Percentiles rank a stretch among this genome's conserved stretches.
Evolutionary conservation across 345 rosid species (phyloP).

Genomic region (Firmiana major): DNA sequence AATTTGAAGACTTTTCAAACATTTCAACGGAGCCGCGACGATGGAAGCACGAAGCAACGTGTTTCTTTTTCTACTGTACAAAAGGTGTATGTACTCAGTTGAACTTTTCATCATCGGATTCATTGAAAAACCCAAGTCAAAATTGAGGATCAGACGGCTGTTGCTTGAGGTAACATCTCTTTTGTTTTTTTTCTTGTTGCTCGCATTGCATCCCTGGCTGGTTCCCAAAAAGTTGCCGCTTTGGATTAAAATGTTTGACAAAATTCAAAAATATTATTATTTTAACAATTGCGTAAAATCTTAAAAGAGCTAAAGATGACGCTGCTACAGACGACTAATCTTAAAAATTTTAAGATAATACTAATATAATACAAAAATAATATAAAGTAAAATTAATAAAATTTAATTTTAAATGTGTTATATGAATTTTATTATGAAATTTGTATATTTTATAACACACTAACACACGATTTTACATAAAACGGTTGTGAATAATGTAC

Average conservation of each 20-base stretch:
- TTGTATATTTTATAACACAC: too few relatives aligned
- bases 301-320: too few relatives aligned
- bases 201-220: background rate
- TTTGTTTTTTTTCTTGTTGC: background rate
- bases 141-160: background rate
- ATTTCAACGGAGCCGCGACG: slow-evolving; percentile 27
- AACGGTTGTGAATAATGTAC: too few relatives aligned
- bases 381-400: too few relatives aligned
- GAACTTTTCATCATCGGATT: background rate
- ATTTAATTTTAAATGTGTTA: too few relatives aligned
- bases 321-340: too few relatives aligned
- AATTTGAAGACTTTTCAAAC: background rate
- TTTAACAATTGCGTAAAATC: background rate
- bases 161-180: background rate
- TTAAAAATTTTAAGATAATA: too few relatives aligned
- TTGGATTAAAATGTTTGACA: background rate
- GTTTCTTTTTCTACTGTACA: background rate
- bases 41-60: slow-evolving; percentile 14
- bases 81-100: background rate
- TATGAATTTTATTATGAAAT: too few relatives aligned
- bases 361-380: too few relatives aligned
- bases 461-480: too few relatives aligned
- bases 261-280: background rate
- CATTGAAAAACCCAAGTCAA: background rate
- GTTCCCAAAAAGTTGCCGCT: background rate